Evolutionary conservation across 2,329 filamentous ascomycete species (phyloP).

Genomic region (Botrytis elliptica): DNA sequence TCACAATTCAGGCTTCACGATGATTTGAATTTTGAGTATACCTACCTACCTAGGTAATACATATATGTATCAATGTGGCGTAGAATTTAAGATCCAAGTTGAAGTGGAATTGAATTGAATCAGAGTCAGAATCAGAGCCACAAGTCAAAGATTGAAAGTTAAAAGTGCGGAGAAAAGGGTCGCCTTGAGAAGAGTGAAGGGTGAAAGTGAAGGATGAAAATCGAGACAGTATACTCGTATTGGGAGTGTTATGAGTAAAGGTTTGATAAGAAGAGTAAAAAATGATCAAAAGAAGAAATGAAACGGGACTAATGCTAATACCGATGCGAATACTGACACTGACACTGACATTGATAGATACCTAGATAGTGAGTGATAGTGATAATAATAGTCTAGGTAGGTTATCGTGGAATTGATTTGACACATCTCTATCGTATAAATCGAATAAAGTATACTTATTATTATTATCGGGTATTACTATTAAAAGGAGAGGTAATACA

Average conservation of each 20-base stretch:
- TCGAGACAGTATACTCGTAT: not conserved
- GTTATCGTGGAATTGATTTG: too few relatives aligned
- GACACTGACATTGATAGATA: too few relatives aligned
- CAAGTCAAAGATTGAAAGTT: not conserved
- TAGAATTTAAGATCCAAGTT: not conserved
- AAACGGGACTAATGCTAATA: not conserved
- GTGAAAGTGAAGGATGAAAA: not conserved
- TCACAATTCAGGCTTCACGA: not conserved
- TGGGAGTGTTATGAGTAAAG: not conserved
- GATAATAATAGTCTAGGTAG: too few relatives aligned
- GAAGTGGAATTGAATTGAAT: not conserved
- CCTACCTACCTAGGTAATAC: too few relatives aligned
- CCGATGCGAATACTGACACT: not conserved
- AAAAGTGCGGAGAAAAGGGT: not conserved
- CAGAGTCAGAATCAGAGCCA: too few relatives aligned
- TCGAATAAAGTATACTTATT: not conserved
- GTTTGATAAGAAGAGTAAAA: not conserved
- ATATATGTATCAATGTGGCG: conserved; percentile 12
- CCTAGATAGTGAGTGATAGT: too few relatives aligned
- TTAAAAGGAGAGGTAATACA: not conserved
- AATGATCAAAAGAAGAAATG: not conserved
- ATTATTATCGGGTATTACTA: too few relatives aligned
- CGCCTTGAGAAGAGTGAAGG: not conserved
- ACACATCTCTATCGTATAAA: too few relatives aligned
- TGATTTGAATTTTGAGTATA: not conserved